These are phyloP conservation scores for Claviceps spartinae DNA, from an alignment of 2,329 filamentous ascomycete genomes.

Conservation along the genomic window DNA sequence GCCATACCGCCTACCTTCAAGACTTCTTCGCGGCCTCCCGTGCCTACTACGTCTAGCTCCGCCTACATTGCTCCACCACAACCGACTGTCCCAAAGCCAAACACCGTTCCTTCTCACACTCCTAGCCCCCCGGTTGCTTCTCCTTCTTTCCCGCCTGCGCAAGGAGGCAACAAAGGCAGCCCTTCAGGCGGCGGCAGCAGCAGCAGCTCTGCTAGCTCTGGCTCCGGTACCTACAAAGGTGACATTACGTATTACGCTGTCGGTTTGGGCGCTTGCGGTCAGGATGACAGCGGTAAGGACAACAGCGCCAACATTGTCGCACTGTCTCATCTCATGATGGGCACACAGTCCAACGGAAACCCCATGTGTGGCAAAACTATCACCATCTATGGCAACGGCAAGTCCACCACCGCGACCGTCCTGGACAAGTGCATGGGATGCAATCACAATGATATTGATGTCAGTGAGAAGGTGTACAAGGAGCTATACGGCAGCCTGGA, in stretches of 20 bases:
- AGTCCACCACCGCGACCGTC: conserved; percentile 43
- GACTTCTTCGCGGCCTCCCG: conserved; percentile 9
- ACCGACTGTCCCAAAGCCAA: conserved; percentile 5
- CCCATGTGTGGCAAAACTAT: conserved; percentile 57
- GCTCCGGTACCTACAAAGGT: conserved; percentile 31
- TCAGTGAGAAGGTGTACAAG: conserved; percentile 42
- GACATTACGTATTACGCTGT: conserved; percentile 64
- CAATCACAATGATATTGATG: conserved; percentile 39
- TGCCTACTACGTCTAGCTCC: conserved; percentile 6
- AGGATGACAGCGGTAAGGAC: conserved; percentile 44
- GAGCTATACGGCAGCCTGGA: conserved; percentile 34
- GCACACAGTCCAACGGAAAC: conserved; percentile 49
- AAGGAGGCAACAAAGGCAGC: not conserved
- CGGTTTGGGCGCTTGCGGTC: conserved; percentile 56
- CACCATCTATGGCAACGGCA: conserved; percentile 47
- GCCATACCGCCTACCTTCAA: conserved; percentile 14
- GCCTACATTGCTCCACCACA: conserved; percentile 6
- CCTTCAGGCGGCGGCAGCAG: not conserved
- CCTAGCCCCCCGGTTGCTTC: conserved; percentile 5
- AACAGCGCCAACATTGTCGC: conserved; percentile 50
- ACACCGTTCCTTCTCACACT: conserved; percentile 6
- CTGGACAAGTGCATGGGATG: conserved; percentile 70
- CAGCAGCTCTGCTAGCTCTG: conserved; percentile 8
- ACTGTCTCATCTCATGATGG: conserved; percentile 52
- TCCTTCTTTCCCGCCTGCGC: conserved; percentile 8